phyloP scores from a whole-genome alignment of 1,284 basidiomycete species.

The Sphaerobolus stellatus region DNA sequence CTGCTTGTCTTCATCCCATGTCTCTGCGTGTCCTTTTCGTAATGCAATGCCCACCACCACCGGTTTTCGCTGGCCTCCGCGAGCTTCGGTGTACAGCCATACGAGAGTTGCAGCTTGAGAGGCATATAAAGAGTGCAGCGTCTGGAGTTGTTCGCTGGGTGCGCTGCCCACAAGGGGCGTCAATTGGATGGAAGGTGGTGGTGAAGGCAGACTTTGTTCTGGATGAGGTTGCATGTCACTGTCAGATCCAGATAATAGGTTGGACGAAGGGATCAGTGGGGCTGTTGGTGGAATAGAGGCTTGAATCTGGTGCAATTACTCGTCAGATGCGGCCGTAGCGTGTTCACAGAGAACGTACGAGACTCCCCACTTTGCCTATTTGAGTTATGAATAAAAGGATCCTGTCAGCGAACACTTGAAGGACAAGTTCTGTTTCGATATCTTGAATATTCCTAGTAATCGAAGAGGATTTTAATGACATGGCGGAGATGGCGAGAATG shows the following conservation, averaged over 20 bases:
- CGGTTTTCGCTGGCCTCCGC: conserved; percentile 43
- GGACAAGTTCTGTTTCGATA: conserved; percentile 66
- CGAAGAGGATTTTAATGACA: too few species aligned
- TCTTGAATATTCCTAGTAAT: too few species aligned
- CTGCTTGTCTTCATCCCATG: conserved; percentile 53
- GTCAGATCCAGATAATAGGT: conserved; percentile 35
- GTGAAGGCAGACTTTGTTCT: conserved; percentile 52
- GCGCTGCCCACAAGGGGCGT: conserved; percentile 76
- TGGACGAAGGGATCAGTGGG: conserved; percentile 50
- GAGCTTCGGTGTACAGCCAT: conserved; percentile 56
- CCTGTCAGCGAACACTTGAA: conserved; percentile 79
- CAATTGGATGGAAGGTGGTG: conserved; percentile 71
- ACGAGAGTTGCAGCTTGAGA: conserved; percentile 84
- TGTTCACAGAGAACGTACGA: conserved; percentile 50
- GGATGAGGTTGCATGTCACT: conserved; percentile 25
- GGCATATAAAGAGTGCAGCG: conserved; percentile 79
- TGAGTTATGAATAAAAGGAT: conserved; percentile 83
- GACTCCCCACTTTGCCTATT: conserved; percentile 80
- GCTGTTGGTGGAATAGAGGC: conserved; percentile 70
- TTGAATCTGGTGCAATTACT: conserved; percentile 57
- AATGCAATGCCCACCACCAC: conserved; percentile 74
- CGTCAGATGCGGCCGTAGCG: conserved; percentile 3
- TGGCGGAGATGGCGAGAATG: too few species aligned
- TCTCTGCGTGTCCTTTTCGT: too few species aligned
- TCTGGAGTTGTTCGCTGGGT: conserved; percentile 59